Evolutionary conservation across 192 early-diverging fungal species (phyloP).

Genomic region (Backusella tuberculispora): DNA sequence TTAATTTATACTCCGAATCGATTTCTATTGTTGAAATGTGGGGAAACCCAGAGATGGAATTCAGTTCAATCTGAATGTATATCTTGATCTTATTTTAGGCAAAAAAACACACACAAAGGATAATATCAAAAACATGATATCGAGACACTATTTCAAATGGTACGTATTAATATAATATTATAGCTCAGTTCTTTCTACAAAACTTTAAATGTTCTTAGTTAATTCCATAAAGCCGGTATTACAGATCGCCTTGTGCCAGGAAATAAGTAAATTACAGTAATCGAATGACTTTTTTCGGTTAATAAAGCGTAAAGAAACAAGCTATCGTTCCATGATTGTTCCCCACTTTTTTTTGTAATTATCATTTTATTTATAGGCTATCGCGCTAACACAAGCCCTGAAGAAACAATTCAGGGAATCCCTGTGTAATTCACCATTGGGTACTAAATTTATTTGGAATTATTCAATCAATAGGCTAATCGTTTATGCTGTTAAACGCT

Average conservation of each 20-base stretch:
- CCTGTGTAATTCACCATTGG: not conserved
- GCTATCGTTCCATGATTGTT: not conserved
- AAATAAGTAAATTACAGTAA: not conserved
- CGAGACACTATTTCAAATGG: not conserved
- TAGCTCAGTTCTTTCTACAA: conserved; percentile 1
- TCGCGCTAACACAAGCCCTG: not conserved
- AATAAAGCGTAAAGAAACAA: not conserved
- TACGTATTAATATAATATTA: not conserved
- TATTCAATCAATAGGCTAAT: conserved; percentile 11
- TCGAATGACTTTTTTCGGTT: conserved; percentile 8
- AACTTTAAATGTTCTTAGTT: not conserved
- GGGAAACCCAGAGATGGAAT: not conserved
- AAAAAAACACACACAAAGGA: not conserved
- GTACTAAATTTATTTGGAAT: conserved; percentile 4
- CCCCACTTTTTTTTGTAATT: not conserved
- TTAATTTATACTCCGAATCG: not conserved
- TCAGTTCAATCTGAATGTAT: not conserved
- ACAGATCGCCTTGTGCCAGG: conserved; percentile 14
- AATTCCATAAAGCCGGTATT: conserved; percentile 2
- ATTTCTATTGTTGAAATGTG: conserved; percentile 9
- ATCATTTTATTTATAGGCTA: not conserved
- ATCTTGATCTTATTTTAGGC: not conserved
- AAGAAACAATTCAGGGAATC: conserved; percentile 5
- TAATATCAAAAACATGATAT: not conserved
- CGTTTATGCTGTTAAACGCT: not conserved